A percentile compares a stretch with the other conserved stretches of the same genome.
phyloP scores from a whole-genome alignment of 192 early-diverging fungal genomes.

The Podila clonocystis region DNA sequence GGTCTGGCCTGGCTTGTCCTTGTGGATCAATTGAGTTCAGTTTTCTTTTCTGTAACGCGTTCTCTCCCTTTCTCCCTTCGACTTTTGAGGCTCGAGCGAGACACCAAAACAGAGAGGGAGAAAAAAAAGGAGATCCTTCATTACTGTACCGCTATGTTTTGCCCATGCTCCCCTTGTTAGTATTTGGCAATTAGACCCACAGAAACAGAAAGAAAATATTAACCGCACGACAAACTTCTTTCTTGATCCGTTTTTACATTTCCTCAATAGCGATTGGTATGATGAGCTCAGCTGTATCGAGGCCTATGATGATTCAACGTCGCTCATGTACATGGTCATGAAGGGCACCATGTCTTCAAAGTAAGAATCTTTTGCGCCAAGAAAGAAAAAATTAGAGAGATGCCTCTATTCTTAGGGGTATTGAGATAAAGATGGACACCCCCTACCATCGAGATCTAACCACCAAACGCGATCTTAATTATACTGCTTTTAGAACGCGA shows the following conservation, averaged over 20 bases:
- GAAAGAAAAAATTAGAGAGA: conserved; percentile 37
- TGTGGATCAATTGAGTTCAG: too few species aligned
- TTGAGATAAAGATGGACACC: too few species aligned
- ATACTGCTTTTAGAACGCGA: conserved; percentile 17
- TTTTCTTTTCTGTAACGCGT: too few species aligned
- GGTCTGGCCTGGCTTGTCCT: too few species aligned
- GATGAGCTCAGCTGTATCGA: conserved; percentile 43
- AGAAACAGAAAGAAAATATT: not conserved
- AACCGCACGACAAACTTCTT: not conserved
- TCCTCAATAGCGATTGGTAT: conserved; percentile 43
- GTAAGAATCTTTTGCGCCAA: conserved; percentile 41
- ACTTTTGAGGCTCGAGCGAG: not conserved
- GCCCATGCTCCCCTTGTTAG: not conserved
- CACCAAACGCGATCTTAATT: not conserved
- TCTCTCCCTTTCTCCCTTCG: too few species aligned
- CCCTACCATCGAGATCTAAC: too few species aligned
- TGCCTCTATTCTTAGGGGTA: not conserved
- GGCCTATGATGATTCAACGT: conserved; percentile 42
- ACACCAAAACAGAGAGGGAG: not conserved
- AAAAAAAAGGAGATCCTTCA: not conserved
- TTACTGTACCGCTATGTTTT: not conserved
- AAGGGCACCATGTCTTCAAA: conserved; percentile 46
- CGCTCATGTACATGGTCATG: conserved; percentile 52
- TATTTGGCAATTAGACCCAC: conserved; percentile 3
- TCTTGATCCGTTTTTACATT: conserved; percentile 9